Evolutionary conservation across 176 grass and related monocot genomes (phyloP).

Genomic region (Echinochloa phyllopogon): DNA sequence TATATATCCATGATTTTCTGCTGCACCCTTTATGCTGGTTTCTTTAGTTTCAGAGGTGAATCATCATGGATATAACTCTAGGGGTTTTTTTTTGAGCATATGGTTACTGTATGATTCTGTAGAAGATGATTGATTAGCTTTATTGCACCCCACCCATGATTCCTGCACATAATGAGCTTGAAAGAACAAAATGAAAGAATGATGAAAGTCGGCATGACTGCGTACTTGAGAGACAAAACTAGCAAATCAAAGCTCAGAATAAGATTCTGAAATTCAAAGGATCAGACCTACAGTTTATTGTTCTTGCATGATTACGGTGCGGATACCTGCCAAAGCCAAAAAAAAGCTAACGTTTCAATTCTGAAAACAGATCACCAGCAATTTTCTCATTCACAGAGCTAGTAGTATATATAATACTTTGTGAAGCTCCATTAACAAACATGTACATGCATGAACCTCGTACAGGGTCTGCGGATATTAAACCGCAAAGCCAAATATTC

Average conservation of each 20-base stretch:
- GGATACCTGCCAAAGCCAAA: constrained; percentile 2
- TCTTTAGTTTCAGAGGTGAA: neutral
- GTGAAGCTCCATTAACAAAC: neutral
- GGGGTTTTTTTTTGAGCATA: neutral
- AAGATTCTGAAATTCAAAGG: neutral
- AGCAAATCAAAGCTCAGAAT: neutral
- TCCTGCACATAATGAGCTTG: neutral
- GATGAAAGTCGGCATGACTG: neutral
- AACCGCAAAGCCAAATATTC: constrained; percentile 50
- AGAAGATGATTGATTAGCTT: neutral
- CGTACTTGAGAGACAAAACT: neutral
- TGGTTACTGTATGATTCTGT: neutral
- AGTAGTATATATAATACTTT: neutral
- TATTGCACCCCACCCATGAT: neutral
- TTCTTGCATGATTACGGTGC: constrained; percentile 5
- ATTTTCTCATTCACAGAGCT: neutral
- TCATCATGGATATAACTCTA: too few relatives aligned
- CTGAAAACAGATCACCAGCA: neutral
- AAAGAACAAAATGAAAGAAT: neutral
- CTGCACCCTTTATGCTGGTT: neutral
- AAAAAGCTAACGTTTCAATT: neutral
- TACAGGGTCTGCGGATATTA: constrained; percentile 20
- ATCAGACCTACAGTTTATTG: neutral
- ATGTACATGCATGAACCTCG: constrained; percentile 40
- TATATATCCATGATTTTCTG: neutral